Evolutionary conservation across 2,329 filamentous ascomycete genomes (phyloP).

Genomic region (Moelleriella libera): DNA sequence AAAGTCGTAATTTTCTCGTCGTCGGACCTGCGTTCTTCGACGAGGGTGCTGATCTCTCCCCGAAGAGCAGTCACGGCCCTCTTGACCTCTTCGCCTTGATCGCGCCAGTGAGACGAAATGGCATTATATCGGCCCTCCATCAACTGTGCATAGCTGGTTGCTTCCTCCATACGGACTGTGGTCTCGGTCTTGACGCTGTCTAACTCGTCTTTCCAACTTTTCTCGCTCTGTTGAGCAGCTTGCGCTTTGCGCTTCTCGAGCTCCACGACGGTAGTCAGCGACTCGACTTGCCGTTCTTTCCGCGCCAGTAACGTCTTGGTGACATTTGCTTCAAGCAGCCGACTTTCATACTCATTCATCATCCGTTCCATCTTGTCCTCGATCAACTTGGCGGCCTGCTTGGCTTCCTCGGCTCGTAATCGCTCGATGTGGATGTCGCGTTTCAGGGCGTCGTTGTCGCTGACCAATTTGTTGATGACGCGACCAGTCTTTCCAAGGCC

Average conservation of each 20-base stretch:
- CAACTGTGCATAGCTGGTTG: slow-evolving; percentile 48
- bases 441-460: slow-evolving; percentile 65
- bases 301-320: slow-evolving; percentile 57
- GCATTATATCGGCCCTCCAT: slow-evolving; percentile 58
- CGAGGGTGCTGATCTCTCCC: slow-evolving; percentile 38
- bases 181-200: slow-evolving; percentile 46
- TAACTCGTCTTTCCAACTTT: slow-evolving; percentile 46
- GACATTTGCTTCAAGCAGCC: slow-evolving; percentile 54
- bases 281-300: slow-evolving; percentile 62
- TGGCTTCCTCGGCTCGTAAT: slow-evolving; percentile 54
- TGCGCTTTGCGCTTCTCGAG: slow-evolving; percentile 47
- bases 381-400: slow-evolving; percentile 50
- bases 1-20: slow-evolving; percentile 50
- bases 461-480: slow-evolving; percentile 69
- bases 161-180: slow-evolving; percentile 50
- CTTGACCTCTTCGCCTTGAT: slow-evolving; percentile 49
- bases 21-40: slow-evolving; percentile 41
- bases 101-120: slow-evolving; percentile 51
- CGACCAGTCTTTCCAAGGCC: slow-evolving; percentile 61
- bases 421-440: slow-evolving; percentile 56
- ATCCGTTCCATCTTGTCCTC: slow-evolving; percentile 60
- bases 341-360: slow-evolving; percentile 53
- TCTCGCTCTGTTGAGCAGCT: slow-evolving; percentile 45
- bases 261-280: slow-evolving; percentile 49
- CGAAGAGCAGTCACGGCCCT: slow-evolving; percentile 33